Base-by-base conservation (phyloP, 139 green algal genomes). In the Micromonas pusilla region DNA sequence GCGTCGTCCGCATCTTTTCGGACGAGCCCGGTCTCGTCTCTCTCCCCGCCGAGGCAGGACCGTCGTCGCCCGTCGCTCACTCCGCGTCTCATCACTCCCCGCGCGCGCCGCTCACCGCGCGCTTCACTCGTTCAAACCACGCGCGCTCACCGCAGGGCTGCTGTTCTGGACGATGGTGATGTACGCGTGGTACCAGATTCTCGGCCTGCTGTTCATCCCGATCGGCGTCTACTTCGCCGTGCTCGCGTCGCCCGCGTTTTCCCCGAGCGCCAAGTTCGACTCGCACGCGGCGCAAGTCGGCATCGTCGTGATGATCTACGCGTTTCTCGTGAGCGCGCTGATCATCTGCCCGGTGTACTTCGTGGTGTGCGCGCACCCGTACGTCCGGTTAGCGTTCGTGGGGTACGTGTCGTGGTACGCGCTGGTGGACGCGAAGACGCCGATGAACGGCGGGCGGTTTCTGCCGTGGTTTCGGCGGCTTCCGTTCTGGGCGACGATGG, bases 281-380 rank as follows among this genome's bases (percentile, higher is more conserved):
- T 20, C 23, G 36, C 68, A 75, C 37, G 68, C 68, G 68, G 36
- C 52, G 68, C 68, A 75, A 26, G 68, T 63, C 13, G 68, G 68
- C 23, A 60, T 75, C 37, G 68, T 75, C 23, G 68, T 75, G 16
- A 62, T 62, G 37, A 75, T 75, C 13, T 75, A 75, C 30, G 68
- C 68, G 68, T 75, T 62, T 1, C 30, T 75, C 0, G 5, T 75
- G 5, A 63, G 37, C 37, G 68, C 68, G 37, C 52, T 75, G 26
- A 38, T 75, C 37, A 62, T 75, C 1, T 75, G 33, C 33, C 68
- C 68, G 3, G 28, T 28, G 21, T 75, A 63, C 38, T 75, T 38
- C 38, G 21, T 70, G 1, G 60, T 65, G 19, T 38, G 37, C 20
- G 34, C 36, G 20, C 19, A 25, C 37, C 20, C 25, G 68, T 75